Conservation (phyloP, 257 asterid genomes). For the Catharanthus roseus region DNA sequence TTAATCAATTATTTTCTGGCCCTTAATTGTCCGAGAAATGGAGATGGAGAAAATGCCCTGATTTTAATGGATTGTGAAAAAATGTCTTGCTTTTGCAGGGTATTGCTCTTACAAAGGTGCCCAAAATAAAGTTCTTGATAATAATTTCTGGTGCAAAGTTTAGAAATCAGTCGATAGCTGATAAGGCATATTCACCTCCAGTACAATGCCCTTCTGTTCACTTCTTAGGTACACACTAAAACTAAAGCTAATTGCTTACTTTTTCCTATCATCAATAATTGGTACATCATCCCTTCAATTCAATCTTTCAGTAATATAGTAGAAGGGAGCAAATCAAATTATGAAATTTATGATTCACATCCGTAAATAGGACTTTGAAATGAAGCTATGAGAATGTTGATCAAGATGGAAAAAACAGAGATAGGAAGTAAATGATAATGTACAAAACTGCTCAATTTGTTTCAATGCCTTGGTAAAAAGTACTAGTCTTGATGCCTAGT, state of each 20-base stretch:
- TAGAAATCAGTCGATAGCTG: slow-evolving; percentile 36
- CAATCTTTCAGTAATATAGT: too few relatives aligned
- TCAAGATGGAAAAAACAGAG: too few relatives aligned
- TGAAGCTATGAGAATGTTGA: too few relatives aligned
- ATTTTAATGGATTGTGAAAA: neutral
- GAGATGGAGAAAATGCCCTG: neutral
- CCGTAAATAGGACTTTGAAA: too few relatives aligned
- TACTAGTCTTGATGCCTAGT: too few relatives aligned
- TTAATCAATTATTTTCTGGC: neutral
- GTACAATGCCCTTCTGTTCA: slow-evolving; percentile 68
- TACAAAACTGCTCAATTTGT: too few relatives aligned
- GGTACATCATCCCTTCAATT: neutral
- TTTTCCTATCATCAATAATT: neutral
- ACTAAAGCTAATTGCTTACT: neutral
- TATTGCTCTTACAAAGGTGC: slow-evolving; percentile 58
- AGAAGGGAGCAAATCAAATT: neutral
- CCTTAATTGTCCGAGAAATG: neutral
- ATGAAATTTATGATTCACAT: neutral
- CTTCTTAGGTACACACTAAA: slow-evolving; percentile 55
- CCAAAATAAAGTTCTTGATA: slow-evolving; percentile 53
- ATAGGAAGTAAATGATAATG: too few relatives aligned
- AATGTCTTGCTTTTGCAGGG: slow-evolving; percentile 41
- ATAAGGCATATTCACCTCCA: slow-evolving; percentile 61
- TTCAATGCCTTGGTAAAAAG: too few relatives aligned
- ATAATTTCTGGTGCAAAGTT: slow-evolving; percentile 84